phyloP scores from a whole-genome alignment of 345 rosid genomes.

The Salix udensis region DNA sequence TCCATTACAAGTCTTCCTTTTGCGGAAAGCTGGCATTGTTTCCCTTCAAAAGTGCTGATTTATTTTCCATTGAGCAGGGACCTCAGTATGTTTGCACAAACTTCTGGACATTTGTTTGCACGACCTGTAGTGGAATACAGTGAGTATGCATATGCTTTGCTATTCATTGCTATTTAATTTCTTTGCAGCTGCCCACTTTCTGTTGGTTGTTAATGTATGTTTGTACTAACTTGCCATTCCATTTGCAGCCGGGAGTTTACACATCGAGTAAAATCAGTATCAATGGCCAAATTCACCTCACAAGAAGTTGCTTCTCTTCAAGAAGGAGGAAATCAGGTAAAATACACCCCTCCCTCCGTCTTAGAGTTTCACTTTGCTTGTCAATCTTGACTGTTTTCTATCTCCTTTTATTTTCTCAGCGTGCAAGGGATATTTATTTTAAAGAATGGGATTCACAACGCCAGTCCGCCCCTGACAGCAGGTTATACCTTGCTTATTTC shows the following conservation, averaged over 20 bases:
- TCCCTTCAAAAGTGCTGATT: conserved; percentile 12
- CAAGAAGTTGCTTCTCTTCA: conserved; percentile 81
- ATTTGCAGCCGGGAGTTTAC: conserved; percentile 85
- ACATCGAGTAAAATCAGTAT: conserved; percentile 88
- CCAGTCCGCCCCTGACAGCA: conserved; percentile 70
- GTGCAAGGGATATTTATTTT: conserved; percentile 73
- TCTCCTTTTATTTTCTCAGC: conserved; percentile 37
- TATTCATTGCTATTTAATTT: neutral
- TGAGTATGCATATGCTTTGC: conserved; percentile 35
- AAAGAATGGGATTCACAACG: conserved; percentile 87
- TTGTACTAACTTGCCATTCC: conserved; percentile 12
- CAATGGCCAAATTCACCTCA: conserved; percentile 89
- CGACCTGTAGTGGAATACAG: conserved; percentile 97
- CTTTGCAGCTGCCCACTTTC: neutral
- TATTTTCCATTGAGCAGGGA: conserved; percentile 53
- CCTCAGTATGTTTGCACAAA: conserved; percentile 96
- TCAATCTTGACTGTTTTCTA: neutral
- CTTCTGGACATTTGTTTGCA: conserved; percentile 97
- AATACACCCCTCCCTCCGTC: neutral
- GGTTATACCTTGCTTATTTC: conserved; percentile 38
- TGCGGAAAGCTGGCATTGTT: neutral
- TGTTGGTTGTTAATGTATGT: neutral
- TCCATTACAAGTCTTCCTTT: neutral
- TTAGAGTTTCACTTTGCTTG: neutral
- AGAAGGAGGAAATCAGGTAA: conserved; percentile 96